Percentiles rank a stretch among this genome's conserved stretches.
phyloP scores from a whole-genome alignment of 2,329 filamentous ascomycete species.

The Stemphylium beticola region DNA sequence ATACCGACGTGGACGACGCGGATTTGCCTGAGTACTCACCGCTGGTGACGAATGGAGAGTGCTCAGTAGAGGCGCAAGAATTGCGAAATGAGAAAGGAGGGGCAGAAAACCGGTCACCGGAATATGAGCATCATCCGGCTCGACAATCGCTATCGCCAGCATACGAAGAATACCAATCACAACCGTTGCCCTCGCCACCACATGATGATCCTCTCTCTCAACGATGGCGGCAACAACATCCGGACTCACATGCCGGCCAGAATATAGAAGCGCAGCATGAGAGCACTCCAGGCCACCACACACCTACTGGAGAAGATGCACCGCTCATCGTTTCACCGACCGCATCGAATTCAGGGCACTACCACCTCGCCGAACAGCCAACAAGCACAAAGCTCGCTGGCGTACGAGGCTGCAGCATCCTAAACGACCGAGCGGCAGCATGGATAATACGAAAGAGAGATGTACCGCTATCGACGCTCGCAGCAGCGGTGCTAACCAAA shows the following conservation, averaged over 20 bases:
- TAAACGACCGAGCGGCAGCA: conserved; percentile 32
- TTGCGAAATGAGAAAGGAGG: conserved; percentile 17
- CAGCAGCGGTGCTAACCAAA: conserved; percentile 35
- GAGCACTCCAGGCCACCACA: neutral
- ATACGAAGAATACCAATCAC: neutral
- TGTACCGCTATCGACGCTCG: conserved; percentile 33
- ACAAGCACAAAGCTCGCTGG: conserved; percentile 2
- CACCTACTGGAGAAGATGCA: neutral
- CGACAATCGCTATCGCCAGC: neutral
- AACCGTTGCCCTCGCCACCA: neutral
- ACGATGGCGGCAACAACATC: neutral
- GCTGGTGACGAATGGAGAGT: conserved; percentile 17
- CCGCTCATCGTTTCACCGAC: neutral
- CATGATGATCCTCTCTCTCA: neutral
- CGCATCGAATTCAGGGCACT: neutral
- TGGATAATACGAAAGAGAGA: conserved; percentile 37
- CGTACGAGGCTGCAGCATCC: conserved; percentile 29
- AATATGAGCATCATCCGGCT: neutral
- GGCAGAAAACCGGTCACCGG: neutral
- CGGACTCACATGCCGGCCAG: neutral
- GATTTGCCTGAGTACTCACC: conserved; percentile 30
- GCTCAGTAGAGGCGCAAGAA: conserved; percentile 25
- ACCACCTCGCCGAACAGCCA: neutral
- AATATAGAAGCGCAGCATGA: neutral
- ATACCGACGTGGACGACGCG: conserved; percentile 26